Percentiles rank a stretch among this genome's conserved stretches.
Conservation (phyloP, 345 rosid genomes). For the Heritiera fomes region DNA sequence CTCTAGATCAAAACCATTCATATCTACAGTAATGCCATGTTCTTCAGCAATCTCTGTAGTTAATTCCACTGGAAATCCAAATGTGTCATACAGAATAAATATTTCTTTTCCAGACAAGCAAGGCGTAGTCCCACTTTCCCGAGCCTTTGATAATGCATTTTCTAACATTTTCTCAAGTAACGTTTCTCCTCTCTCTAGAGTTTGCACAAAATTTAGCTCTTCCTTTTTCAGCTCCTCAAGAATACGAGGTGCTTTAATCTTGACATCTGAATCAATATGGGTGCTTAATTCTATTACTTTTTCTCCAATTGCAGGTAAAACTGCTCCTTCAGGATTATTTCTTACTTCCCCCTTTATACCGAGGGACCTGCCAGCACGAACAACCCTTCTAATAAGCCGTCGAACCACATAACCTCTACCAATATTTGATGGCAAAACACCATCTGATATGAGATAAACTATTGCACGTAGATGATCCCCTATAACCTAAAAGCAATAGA, state of each 20-base stretch:
- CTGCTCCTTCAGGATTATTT: constrained; percentile 62
- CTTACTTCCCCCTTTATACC: constrained; percentile 66
- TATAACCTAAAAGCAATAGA: constrained; percentile 48
- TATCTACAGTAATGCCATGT: constrained; percentile 62
- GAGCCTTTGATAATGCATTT: constrained; percentile 49
- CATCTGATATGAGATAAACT: constrained; percentile 90
- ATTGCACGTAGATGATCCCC: constrained; percentile 94
- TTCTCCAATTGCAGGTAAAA: constrained; percentile 72
- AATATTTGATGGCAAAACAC: constrained; percentile 87
- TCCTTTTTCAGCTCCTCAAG: constrained; percentile 81
- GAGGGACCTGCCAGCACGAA: constrained; percentile 80
- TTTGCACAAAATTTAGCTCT: constrained; percentile 85
- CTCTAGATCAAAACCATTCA: constrained; percentile 68
- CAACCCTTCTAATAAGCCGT: constrained; percentile 88
- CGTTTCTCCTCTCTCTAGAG: constrained; percentile 90
- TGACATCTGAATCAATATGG: constrained; percentile 67
- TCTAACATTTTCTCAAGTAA: constrained; percentile 72
- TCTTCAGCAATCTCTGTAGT: constrained; percentile 84
- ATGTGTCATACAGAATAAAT: constrained; percentile 81
- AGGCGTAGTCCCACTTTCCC: constrained; percentile 44
- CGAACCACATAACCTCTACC: constrained; percentile 96
- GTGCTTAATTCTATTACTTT: constrained; percentile 77
- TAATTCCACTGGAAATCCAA: constrained; percentile 92
- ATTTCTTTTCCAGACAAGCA: constrained; percentile 78
- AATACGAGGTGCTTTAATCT: constrained; percentile 55